Percentiles rank a stretch among this genome's conserved stretches.
phyloP scores from a whole-genome alignment of 2,329 filamentous ascomycete genomes.

The Nannizziopsis arthrosporioides region DNA sequence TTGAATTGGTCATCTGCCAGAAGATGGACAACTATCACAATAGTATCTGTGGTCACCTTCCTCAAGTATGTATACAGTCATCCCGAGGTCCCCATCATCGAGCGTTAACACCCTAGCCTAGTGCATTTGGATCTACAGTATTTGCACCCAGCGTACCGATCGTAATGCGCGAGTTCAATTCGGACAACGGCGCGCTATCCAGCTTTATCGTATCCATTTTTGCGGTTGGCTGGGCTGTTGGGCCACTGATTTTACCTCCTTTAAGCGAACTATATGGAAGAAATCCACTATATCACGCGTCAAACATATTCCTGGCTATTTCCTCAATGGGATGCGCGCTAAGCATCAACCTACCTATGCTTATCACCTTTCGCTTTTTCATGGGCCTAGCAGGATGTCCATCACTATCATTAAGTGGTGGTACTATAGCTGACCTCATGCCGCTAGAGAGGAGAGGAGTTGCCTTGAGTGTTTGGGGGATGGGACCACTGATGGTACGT shows the following conservation, averaged over 20 bases:
- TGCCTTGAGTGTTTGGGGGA: slow-evolving; percentile 34
- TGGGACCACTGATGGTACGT: slow-evolving; percentile 25
- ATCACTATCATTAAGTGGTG: slow-evolving; percentile 34
- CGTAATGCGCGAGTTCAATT: slow-evolving; percentile 38
- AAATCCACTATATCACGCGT: slow-evolving; percentile 37
- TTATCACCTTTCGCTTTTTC: slow-evolving; percentile 55
- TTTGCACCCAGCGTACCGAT: slow-evolving; percentile 16
- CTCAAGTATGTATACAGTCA: slow-evolving; percentile 6
- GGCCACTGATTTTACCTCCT: slow-evolving; percentile 53
- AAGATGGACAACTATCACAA: slow-evolving; percentile 8
- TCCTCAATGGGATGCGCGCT: slow-evolving; percentile 53
- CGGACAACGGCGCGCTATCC: slow-evolving; percentile 33
- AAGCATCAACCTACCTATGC: slow-evolving; percentile 44
- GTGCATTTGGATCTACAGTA: slow-evolving; percentile 12
- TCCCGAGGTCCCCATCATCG: neutral
- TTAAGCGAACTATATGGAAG: slow-evolving; percentile 54
- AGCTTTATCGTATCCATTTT: slow-evolving; percentile 51
- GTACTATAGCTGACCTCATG: slow-evolving; percentile 38
- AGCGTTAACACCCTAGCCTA: slow-evolving; percentile 13
- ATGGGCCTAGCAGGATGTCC: slow-evolving; percentile 36
- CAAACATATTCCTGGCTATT: slow-evolving; percentile 48
- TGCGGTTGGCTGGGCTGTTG: slow-evolving; percentile 33
- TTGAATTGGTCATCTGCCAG: slow-evolving; percentile 18
- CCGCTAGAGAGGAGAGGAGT: slow-evolving; percentile 31
- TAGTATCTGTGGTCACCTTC: slow-evolving; percentile 10